Evolutionary conservation across 2,329 filamentous ascomycete genomes (phyloP), one percentile per base, ranked within the genome.

Genomic region (Alternaria longipes): DNA sequence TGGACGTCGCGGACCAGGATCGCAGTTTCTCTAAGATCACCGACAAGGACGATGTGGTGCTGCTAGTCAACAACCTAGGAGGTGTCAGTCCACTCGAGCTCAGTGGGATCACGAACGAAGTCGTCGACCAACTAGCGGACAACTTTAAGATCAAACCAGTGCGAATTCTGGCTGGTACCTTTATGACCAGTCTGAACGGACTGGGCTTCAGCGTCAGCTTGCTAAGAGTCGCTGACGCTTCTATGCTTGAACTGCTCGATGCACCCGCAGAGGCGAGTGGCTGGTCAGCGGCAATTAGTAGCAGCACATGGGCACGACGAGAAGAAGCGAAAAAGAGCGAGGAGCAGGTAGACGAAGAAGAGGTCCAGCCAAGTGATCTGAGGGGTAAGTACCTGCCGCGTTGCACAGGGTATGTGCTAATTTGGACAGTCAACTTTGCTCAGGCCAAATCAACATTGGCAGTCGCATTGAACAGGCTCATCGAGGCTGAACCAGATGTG

Each of bases 11-110:
- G 32, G 91, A 93, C 74, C 81, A 85, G 70, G 90, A 93, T 74
- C 84, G 91, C n/a, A 89, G 85, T 1, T 94, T 92, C 74, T 75
- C 91, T 32, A 80, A 85, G 3, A 83, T 92, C 63, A 85, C 84
- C 49, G 81, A 83, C n/a, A 79, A 79, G 7, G 89, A 90, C 58
- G 81, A 89, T 55, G 85, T 90, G 0, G 89, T 92, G 8, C 79
- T 93, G 47, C 77, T 93, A 62, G 82, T 93, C 65, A 93, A 93
- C 79, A 93, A 93, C 75, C 84, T 93, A 1, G 91, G 90, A 45
- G 90, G 90, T 16, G 87, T 93, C 34, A 91, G 89, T 71, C 85
- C 86, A 26, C 83, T 94, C 32, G 91, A 93, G 76, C 78, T 93
- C 69, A 89, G 89, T 50, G 91, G 88, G 20, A 90, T 93, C 70